Base-by-base conservation (phyloP, 352 stramenopile genomes). In the Phytophthora melonis region DNA sequence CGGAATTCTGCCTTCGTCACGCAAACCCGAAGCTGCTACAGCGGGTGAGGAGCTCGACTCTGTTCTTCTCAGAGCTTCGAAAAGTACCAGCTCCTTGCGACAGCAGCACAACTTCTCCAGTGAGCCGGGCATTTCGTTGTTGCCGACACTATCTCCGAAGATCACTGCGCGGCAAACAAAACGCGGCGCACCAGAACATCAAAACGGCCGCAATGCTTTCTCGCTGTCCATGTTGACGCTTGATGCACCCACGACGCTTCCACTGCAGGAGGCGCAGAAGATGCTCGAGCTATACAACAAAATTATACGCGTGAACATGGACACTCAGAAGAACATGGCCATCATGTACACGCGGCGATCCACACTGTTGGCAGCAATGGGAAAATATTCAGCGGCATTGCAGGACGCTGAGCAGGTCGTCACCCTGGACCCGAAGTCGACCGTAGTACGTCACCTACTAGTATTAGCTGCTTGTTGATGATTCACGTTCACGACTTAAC, bases 221-320 rank as follows among this genome's bases (percentile, higher is more conserved):
- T 76, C 63, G 16, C 13, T 66, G 13, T 50, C 63, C 4, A 72
- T 58, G 1, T 41, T 86, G n/a, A 49, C 69, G n/a, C 50, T 84
- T n/a, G 74, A 74, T 27, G 47, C 70, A 13, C 67, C 64, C 14
- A 75, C 67, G 27, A 71, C 59, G 36, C 49, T 87, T 1, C 23
- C 63, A 0, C 30, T 80, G 0, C 63, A 75, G 7, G 72, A 81
- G 2, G 64, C 62, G 18, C 45, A 77, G 18, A 58, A 73, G 6
- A 92, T 94, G 87, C 72, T 94, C 3, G 68, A 84, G 8, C 39
- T 87, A 58, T 94, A 93, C 72, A 80, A 81, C 70, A 94, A 93
- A 66, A 83, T 93, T 55, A 86, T 94, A 49, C 62, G 70, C 0
- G 25, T 91, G 13, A 78, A 87, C 10, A 78, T 73, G 0, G 82